Base-by-base conservation (phyloP, 148 eudicot genomes). In the Heliosperma pusillum region DNA sequence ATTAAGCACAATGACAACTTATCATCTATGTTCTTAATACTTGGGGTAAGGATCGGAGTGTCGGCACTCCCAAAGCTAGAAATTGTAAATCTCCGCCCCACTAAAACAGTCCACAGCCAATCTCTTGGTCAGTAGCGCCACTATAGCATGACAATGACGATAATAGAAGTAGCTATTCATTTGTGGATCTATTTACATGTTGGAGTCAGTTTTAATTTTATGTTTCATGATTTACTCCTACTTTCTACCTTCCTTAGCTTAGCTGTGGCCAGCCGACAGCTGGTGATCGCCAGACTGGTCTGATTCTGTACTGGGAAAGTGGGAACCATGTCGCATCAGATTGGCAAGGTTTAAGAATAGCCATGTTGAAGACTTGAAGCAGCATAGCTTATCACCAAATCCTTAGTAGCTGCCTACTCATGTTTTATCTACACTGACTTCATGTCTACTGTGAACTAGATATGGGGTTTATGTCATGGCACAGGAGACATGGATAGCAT, bases 1-100 rank as follows among this genome's bases (percentile, higher is more conserved):
- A 67, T 69, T 45, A 36, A 69, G 72, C 27, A 69, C 57, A 24
- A 11, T 30, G 33, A 53, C 20, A 71, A 42, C 55, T 12, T 50
- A 12, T 13, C 17, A 50, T 50, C 55, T 50, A 50, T 50, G 19
- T 50, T 11, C 3, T 15, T 50, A 12, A 50, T 13, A 50, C 55
- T 50, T 16, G 16, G 55, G 55, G 17, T 50, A 50, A 47, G 53
- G 17, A 1, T 36, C 42, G 9, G 42, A 50, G 55, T 50, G 55
- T 50, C 4, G 55, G 19, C 17, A 50, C 19, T 50, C 55, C 42
- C 19, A 50, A 50, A 50, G 19, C 17, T 50, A 50, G 55, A 50
- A 16, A 50, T 1, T 13, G 55, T 50, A 50, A 17, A 50, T 13
- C 3, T 50, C 55, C 55, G 13, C 53, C 53, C 3, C 53, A 47